Conservation (phyloP, 176 grass and related monocot genomes). For the Eleusine indica region DNA sequence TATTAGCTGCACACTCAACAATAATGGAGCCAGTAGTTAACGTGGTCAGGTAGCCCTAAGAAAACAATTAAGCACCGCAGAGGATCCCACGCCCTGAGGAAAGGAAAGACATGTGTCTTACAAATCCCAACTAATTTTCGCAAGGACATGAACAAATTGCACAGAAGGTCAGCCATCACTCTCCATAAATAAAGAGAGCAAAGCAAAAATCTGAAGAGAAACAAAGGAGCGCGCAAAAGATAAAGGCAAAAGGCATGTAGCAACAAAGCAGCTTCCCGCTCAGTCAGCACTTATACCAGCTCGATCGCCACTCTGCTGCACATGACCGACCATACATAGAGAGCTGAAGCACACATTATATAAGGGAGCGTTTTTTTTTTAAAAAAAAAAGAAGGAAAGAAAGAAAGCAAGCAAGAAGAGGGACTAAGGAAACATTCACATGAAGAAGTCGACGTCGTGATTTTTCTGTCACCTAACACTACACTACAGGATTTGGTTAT, state of each 20-base stretch:
- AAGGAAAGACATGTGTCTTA: background rate
- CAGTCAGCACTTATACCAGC: background rate
- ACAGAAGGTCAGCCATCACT: constrained; percentile 53
- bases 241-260: constrained; percentile 24
- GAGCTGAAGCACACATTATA: background rate
- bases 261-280: background rate
- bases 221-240: background rate
- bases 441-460: background rate
- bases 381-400: no score
- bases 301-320: background rate
- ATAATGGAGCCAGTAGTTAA: no score
- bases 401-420: background rate
- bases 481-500: no score
- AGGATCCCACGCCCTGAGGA: background rate
- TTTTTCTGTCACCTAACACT: background rate
- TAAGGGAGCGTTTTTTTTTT: background rate
- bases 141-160: background rate
- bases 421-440: background rate
- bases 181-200: constrained; percentile 34
- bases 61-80: no score
- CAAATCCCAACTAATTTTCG: constrained; percentile 24
- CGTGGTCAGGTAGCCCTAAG: no score
- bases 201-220: constrained; percentile 5
- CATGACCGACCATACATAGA: background rate
- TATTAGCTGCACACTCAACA: no score